These are phyloP conservation scores for Pinus albicaulis DNA, from an alignment of 75 land plant species.

Conservation along the genomic window DNA sequence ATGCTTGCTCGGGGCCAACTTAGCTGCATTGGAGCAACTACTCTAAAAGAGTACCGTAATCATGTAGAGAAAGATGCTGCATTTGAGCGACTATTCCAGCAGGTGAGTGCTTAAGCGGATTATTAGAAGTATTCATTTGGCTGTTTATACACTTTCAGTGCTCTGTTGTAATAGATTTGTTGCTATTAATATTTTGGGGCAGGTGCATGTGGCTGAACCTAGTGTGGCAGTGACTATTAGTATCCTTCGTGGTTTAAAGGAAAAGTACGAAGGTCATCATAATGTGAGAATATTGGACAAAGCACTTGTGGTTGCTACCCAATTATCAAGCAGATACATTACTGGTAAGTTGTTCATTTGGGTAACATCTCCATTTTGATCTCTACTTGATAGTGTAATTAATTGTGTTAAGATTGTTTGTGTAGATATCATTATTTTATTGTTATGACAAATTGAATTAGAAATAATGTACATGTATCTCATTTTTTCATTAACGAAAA, in stretches of 20 bases:
- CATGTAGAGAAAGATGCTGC: conserved; percentile 99
- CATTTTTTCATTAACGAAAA: too few species aligned
- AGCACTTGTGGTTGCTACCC: conserved; percentile 89
- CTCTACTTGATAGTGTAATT: too few species aligned
- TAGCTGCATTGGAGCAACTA: conserved; percentile 95
- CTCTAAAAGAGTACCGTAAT: conserved; percentile 92
- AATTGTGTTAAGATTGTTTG: too few species aligned
- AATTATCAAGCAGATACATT: conserved; percentile 89
- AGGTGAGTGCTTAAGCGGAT: conserved; percentile 19
- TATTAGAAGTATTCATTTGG: not conserved
- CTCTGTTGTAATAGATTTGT: not conserved
- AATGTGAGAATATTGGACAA: conserved; percentile 93
- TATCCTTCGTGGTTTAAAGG: conserved; percentile 89
- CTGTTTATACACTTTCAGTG: not conserved
- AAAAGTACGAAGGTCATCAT: conserved; percentile 96
- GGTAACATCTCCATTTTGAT: not conserved
- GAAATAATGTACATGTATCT: too few species aligned
- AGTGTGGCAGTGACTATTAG: conserved; percentile 87
- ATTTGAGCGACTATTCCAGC: conserved; percentile 94
- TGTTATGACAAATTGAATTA: too few species aligned
- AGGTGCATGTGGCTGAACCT: conserved; percentile 94
- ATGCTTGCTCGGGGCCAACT: conserved; percentile 98
- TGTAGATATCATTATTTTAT: too few species aligned
- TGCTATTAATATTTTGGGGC: not conserved
- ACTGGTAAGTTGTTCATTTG: conserved; percentile 54